These are phyloP conservation scores for Suhomyces prunicola DNA, from an alignment of 805 yeast species.

Conservation along the genomic window DNA sequence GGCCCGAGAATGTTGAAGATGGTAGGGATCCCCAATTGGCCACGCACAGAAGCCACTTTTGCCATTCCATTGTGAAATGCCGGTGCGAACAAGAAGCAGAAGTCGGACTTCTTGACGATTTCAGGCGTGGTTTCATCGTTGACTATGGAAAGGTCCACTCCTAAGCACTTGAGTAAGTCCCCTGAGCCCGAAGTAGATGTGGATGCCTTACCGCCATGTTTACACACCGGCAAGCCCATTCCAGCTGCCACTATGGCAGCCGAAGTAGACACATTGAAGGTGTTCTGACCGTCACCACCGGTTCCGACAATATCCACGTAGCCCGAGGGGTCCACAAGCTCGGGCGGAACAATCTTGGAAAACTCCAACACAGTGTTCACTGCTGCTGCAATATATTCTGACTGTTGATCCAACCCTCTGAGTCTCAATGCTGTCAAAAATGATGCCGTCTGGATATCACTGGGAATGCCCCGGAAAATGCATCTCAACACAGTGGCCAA, in stretches of 20 bases:
- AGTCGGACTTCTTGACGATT: constrained; percentile 48
- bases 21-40: constrained; percentile 81
- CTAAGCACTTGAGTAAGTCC: constrained; percentile 76
- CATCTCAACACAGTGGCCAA: constrained; percentile 58
- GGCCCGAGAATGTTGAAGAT: constrained; percentile 96
- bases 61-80: constrained; percentile 92
- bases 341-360: constrained; percentile 52
- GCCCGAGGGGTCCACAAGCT: constrained; percentile 45
- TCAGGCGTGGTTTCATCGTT: constrained; percentile 58
- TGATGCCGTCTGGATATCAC: constrained; percentile 70
- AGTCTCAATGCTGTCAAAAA: constrained; percentile 76
- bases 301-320: constrained; percentile 94
- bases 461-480: constrained; percentile 58
- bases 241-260: constrained; percentile 95
- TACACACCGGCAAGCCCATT: constrained; percentile 73
- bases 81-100: constrained; percentile 84
- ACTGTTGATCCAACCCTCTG: constrained; percentile 72
- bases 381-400: constrained; percentile 83
- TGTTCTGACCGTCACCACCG: constrained; percentile 98
- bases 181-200: constrained; percentile 94
- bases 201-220: constrained; percentile 97
- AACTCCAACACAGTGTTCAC: constrained; percentile 69
- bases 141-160: constrained; percentile 75
- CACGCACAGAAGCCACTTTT: constrained; percentile 73
- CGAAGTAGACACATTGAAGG: constrained; percentile 94